These are phyloP conservation scores for Plasmodium malariae DNA, from an alignment of 169 alveolate species.

Conservation along the genomic window DNA sequence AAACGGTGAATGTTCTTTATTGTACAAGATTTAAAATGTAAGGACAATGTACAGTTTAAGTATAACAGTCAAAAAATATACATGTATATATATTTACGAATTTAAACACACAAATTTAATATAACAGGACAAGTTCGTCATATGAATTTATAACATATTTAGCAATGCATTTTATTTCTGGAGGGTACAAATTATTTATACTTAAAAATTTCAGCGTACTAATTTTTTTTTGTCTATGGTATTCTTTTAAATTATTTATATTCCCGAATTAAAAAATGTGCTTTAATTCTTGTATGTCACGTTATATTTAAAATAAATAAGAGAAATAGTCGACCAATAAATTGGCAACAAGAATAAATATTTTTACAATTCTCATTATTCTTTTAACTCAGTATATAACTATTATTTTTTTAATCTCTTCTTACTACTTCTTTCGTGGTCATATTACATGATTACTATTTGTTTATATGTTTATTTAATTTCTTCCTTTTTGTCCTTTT, in stretches of 20 bases:
- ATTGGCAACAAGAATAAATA: neutral
- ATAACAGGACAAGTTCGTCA: neutral
- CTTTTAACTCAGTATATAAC: no score
- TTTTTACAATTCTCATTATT: no score
- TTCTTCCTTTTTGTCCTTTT: slow-evolving; percentile 1
- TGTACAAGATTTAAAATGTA: neutral
- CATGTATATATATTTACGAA: neutral
- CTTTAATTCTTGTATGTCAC: neutral
- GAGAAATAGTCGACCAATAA: neutral
- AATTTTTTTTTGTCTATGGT: neutral
- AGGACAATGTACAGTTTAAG: neutral
- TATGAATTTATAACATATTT: neutral
- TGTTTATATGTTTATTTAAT: no score
- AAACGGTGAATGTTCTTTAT: neutral
- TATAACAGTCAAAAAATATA: neutral
- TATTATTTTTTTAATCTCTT: no score
- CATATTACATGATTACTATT: no score
- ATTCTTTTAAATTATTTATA: neutral
- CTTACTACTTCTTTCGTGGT: no score
- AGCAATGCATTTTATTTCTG: neutral
- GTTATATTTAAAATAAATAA: neutral
- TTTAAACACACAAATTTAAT: neutral
- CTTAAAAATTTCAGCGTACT: neutral
- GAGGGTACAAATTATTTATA: neutral
- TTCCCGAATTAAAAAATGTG: neutral